These are phyloP conservation scores for Xylaria sp. DNA, from an alignment of 495 filamentous ascomycete genomes.

Conservation along the genomic window DNA sequence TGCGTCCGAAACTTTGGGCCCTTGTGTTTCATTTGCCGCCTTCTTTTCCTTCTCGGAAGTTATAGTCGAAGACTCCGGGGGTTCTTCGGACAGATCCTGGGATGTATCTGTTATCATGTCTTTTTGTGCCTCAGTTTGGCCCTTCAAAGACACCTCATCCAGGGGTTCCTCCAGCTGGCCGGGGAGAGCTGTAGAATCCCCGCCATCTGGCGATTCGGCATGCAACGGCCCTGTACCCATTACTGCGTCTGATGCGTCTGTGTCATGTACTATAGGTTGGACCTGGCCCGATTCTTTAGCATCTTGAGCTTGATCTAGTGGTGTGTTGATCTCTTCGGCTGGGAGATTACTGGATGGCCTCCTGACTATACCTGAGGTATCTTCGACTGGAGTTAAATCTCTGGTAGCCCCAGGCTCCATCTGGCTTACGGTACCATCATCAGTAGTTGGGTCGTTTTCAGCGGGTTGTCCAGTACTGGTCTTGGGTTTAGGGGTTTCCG, in stretches of 20 bases:
- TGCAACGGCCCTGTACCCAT: background rate
- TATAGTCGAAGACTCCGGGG: conserved; percentile 27
- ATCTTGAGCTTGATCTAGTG: background rate
- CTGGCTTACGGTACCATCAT: background rate
- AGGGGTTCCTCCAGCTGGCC: background rate
- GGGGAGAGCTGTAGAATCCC: background rate
- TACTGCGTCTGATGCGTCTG: background rate
- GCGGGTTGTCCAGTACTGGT: background rate
- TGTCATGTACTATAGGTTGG: background rate
- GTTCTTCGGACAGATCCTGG: conserved; percentile 29
- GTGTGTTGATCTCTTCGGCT: background rate
- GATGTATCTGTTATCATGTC: conserved; percentile 18
- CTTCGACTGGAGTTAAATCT: background rate
- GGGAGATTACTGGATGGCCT: conserved; percentile 14
- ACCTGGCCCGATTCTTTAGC: background rate
- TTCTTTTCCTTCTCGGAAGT: conserved; percentile 53
- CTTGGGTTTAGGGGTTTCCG: conserved; percentile 35
- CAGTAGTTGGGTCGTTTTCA: background rate
- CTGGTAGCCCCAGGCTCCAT: background rate
- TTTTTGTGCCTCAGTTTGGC: background rate
- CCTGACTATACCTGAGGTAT: background rate
- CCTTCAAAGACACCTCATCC: background rate
- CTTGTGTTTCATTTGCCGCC: conserved; percentile 44
- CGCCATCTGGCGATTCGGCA: background rate
- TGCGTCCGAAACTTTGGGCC: conserved; percentile 4